Conservation (phyloP, 75 land plant species). For the Cupressus sempervirens region DNA sequence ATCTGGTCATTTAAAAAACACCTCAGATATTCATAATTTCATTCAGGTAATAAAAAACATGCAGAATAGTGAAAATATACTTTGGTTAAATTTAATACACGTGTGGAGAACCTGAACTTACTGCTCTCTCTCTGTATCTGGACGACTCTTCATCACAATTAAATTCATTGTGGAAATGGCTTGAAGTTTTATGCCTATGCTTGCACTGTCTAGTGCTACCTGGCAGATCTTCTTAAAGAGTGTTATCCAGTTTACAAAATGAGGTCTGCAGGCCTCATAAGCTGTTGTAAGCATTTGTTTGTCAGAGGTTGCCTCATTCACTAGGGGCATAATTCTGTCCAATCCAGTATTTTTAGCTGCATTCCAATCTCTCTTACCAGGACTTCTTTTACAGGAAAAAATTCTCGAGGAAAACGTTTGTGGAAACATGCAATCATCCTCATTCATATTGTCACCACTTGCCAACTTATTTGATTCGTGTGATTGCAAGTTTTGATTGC, state of each 20-base stretch:
- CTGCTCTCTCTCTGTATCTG: constrained; percentile 41
- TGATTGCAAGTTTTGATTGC: not conserved
- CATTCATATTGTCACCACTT: not conserved
- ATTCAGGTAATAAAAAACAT: not conserved
- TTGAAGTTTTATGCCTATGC: constrained; percentile 27
- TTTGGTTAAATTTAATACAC: not conserved
- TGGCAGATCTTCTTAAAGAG: constrained; percentile 41
- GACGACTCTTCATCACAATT: constrained; percentile 33
- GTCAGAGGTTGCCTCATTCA: not conserved
- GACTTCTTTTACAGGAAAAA: not conserved
- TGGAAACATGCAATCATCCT: not conserved
- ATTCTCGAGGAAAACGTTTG: constrained; percentile 1
- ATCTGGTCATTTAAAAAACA: constrained; percentile 31
- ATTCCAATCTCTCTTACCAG: not conserved
- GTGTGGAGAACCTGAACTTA: constrained; percentile 16
- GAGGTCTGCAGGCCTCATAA: not conserved
- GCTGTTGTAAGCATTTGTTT: not conserved
- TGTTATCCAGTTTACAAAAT: constrained; percentile 19
- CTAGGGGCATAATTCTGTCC: constrained; percentile 2
- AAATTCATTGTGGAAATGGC: constrained; percentile 53
- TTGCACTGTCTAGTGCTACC: constrained; percentile 15
- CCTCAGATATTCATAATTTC: not conserved
- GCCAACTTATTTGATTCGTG: not conserved
- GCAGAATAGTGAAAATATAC: not conserved
- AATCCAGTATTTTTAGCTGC: not conserved